Evolutionary conservation across 2,329 filamentous ascomycete genomes (phyloP), one percentile per base, ranked within the genome.

Genomic region (Fusarium luffae): DNA sequence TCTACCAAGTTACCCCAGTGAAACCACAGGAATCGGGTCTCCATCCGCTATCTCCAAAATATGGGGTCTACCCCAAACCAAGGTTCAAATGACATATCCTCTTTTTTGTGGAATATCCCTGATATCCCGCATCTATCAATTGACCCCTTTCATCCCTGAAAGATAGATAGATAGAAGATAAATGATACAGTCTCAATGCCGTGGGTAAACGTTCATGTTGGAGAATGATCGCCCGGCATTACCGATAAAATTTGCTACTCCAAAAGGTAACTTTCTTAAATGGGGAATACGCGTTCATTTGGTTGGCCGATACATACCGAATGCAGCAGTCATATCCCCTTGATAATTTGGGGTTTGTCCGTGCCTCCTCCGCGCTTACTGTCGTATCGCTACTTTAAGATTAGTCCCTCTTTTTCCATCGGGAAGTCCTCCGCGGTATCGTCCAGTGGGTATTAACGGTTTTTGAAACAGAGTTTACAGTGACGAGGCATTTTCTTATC

Each of bases 41-140:
- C 37, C 30, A 21, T 43, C 64, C 64, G 58, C 43, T 8, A 32
- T 68, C 52, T 59, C 54, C 60, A 51, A 64, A 64, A 52, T 40
- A 60, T 52, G 49, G 49, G 27, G 49, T 41, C 34, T 41, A 52
- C 59, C 28, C 59, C 58, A 63, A 47, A 43, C 42, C 56, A 59
- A 37, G 16, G 5, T 37, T 37, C 16, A 37, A 59, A 50, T 16
- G 28, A 12, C 19, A 59, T 25, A 49, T 56, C 56, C 56, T 55
- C 50, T 50, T 58, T 58, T 47, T 65, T 65, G 60, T 59, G 62
- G 51, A 47, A 64, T 47, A 11, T 19, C 59, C 61, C 47, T 64
- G 54, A 30, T 14, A 58, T 58, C 28, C 44, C 23, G 46, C 40
- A 37, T 30, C 1, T n/a, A 37, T n/a, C 34, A 37, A n/a, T n/a